These are phyloP conservation scores for Ampelomyces quisqualis DNA, from an alignment of 2,329 filamentous ascomycete species.

Conservation along the genomic window DNA sequence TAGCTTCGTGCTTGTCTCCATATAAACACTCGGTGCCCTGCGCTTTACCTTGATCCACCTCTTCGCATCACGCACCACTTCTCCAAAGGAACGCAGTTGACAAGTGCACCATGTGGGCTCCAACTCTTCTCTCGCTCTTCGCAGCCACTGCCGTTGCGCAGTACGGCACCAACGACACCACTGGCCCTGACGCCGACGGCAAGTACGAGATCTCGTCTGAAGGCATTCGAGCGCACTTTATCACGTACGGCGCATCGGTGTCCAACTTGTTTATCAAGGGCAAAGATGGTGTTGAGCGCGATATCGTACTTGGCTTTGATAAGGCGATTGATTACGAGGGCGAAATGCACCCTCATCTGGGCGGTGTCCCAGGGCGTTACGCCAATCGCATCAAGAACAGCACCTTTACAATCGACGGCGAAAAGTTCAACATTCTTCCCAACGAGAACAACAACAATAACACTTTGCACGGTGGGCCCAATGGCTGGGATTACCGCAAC, in stretches of 20 bases:
- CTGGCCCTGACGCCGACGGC: slow-evolving; percentile 44
- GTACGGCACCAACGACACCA: slow-evolving; percentile 25
- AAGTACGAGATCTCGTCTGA: slow-evolving; percentile 72
- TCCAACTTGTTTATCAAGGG: slow-evolving; percentile 71
- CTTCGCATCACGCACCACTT: slow-evolving; percentile 18
- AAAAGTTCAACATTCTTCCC: slow-evolving; percentile 58
- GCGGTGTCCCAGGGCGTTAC: slow-evolving; percentile 72
- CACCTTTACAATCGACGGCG: slow-evolving; percentile 67
- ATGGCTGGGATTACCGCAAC: slow-evolving; percentile 76
- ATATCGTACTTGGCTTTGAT: slow-evolving; percentile 73
- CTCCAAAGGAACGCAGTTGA: slow-evolving; percentile 16
- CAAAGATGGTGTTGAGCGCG: slow-evolving; percentile 65
- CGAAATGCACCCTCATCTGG: slow-evolving; percentile 71
- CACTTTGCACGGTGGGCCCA: slow-evolving; percentile 68
- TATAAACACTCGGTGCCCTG: slow-evolving; percentile 15
- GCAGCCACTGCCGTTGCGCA: slow-evolving; percentile 31
- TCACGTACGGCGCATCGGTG: slow-evolving; percentile 73
- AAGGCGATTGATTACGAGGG: slow-evolving; percentile 70
- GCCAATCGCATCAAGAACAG: slow-evolving; percentile 80
- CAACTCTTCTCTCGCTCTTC: slow-evolving; percentile 24
- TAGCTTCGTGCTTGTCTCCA: slow-evolving; percentile 14
- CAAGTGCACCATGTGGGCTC: slow-evolving; percentile 31
- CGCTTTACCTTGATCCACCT: slow-evolving; percentile 12
- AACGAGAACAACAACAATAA: slow-evolving; percentile 60
- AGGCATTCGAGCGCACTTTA: slow-evolving; percentile 67